Evolutionary conservation across 2,329 filamentous ascomycete species (phyloP).

Genomic region (Leptoxyphium fumago): DNA sequence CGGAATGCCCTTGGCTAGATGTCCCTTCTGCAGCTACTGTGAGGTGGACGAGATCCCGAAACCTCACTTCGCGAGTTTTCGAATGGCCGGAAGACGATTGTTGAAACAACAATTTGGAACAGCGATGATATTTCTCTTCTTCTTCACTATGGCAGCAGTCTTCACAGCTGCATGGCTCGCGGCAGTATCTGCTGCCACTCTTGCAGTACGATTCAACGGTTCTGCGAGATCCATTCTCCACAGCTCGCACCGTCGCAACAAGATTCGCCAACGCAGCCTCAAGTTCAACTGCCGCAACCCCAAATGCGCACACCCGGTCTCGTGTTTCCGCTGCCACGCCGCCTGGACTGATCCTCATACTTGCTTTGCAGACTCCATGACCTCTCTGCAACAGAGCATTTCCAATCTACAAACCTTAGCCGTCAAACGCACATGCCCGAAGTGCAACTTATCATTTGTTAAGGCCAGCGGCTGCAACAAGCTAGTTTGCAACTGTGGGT

Average conservation of each 20-base stretch:
- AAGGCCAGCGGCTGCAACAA: conserved; percentile 95
- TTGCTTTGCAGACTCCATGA: conserved; percentile 71
- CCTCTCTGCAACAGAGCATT: conserved; percentile 73
- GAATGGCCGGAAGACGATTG: neutral
- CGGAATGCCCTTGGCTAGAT: conserved; percentile 61
- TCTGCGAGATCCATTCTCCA: conserved; percentile 30
- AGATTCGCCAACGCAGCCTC: conserved; percentile 53
- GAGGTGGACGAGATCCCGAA: conserved; percentile 51
- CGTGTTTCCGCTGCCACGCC: conserved; percentile 71
- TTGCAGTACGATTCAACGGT: conserved; percentile 8
- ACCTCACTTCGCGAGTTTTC: neutral
- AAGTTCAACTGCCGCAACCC: conserved; percentile 65
- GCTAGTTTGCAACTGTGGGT: conserved; percentile 85
- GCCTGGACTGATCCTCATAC: conserved; percentile 78
- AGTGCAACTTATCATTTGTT: conserved; percentile 82
- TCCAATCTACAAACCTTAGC: conserved; percentile 89
- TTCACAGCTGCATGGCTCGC: conserved; percentile 17
- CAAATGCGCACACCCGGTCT: conserved; percentile 46
- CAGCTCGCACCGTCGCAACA: conserved; percentile 44
- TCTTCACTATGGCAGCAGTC: conserved; percentile 27
- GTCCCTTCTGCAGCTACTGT: conserved; percentile 83
- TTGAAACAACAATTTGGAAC: neutral
- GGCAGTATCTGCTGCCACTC: neutral
- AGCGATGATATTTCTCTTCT: conserved; percentile 7
- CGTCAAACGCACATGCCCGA: conserved; percentile 86